Conservation (phyloP, 768 basidiomycete species). For the Agrocybe pediades region DNA sequence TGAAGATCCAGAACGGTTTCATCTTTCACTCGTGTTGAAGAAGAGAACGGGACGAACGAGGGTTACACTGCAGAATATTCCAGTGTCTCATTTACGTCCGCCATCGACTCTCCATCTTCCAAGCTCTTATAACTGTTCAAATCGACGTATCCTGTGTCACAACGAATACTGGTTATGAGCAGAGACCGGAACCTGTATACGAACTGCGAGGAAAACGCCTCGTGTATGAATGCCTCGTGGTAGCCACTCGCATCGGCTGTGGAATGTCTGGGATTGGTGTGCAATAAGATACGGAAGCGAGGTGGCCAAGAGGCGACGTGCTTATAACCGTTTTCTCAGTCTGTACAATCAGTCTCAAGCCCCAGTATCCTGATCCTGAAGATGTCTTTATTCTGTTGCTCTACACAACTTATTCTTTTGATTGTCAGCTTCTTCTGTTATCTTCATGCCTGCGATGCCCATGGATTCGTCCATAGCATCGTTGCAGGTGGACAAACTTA, state of each 20-base stretch:
- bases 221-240: neutral
- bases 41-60: no score
- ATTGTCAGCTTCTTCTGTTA: conserved; percentile 14
- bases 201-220: neutral
- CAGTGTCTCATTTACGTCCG: no score
- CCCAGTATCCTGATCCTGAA: neutral
- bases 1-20: no score
- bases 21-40: no score
- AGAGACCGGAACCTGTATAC: no score
- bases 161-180: no score
- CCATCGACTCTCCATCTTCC: no score
- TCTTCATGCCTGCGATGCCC: conserved; percentile 26
- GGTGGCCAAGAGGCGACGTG: neutral
- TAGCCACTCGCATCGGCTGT: neutral
- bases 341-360: neutral
- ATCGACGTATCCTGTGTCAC: no score
- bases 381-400: neutral
- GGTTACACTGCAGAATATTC: no score
- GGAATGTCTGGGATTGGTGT: neutral
- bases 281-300: neutral
- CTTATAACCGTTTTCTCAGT: neutral
- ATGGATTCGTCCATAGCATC: conserved; percentile 38
- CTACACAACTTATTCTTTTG: conserved; percentile 6
- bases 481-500: conserved; percentile 29
- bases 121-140: no score